These are phyloP conservation scores for Metschnikowia baotianmanensis DNA, from an alignment of 805 yeast genomes.

Conservation along the genomic window DNA sequence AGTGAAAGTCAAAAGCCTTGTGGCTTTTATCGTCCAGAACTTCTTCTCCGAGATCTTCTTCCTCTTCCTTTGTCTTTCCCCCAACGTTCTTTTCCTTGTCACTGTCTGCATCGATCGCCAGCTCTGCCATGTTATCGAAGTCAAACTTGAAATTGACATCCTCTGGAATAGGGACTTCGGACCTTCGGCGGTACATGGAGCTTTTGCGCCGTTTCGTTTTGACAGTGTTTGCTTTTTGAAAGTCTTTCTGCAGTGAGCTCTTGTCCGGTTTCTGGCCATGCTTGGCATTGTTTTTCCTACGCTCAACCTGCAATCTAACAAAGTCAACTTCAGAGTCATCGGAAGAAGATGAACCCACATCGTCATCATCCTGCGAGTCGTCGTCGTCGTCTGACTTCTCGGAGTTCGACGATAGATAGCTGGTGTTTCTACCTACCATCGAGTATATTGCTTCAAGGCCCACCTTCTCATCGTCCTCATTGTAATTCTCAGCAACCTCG, in stretches of 20 bases:
- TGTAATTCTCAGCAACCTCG: conserved; percentile 8
- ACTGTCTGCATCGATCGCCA: conserved; percentile 10
- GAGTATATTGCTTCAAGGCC: conserved; percentile 25
- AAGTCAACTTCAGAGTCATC: conserved; percentile 72
- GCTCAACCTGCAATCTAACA: conserved; percentile 66
- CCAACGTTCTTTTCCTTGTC: conserved; percentile 6
- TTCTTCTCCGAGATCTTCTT: conserved; percentile 66
- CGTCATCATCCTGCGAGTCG: conserved; percentile 22
- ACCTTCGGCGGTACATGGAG: conserved; percentile 27
- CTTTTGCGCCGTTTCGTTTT: conserved; percentile 18
- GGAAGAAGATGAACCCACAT: conserved; percentile 27
- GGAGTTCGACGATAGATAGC: conserved; percentile 22
- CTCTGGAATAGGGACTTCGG: conserved; percentile 40
- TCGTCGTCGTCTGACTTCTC: conserved; percentile 33
- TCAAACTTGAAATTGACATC: conserved; percentile 43
- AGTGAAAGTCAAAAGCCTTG: conserved; percentile 27
- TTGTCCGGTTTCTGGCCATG: conserved; percentile 11
- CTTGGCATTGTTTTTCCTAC: conserved; percentile 38
- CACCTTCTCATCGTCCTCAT: conserved; percentile 13
- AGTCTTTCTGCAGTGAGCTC: conserved; percentile 1
- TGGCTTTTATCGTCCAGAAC: conserved; percentile 10
- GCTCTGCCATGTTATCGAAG: conserved; percentile 30
- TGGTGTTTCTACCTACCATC: conserved; percentile 26
- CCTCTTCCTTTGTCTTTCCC: conserved; percentile 29
- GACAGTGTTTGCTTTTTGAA: conserved; percentile 8